Base-by-base conservation (phyloP, 140 eudicot genomes). In the Cichorium intybus region DNA sequence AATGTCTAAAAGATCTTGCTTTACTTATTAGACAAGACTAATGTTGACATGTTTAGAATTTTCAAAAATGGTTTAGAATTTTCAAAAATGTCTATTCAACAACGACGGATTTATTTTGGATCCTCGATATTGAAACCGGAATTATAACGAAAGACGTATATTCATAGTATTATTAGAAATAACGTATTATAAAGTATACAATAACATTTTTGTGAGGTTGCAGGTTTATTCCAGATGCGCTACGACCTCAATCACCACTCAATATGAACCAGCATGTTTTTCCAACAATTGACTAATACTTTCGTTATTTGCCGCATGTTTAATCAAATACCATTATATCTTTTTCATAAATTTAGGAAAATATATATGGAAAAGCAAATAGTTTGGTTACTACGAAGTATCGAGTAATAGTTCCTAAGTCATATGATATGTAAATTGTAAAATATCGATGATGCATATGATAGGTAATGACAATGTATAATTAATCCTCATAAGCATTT, bases 211-310 rank as follows among this genome's bases (percentile, higher is more conserved):
- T 29, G 21, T 8, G 22, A 15, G 17, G 10, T 55, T 72, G 67
- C 78, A 73, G 78, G 61, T 64, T 64, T 16, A 64, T 64, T 73
- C 72, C 67, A 31, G 67, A 64, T 45, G 73, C 61, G 9, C 72
- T n/a, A n/a, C n/a, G 31, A 21, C 26, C 60, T 61, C 55, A 35
- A 11, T 61, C 76, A 35, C 43, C 70, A 29, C 60, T 64, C 41
- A 31, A 64, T 46, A 29, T 64, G 72, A 73, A 64, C 53, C 61
- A 64, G 11, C 61, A 56, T 63, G 61, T 7, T 73, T 64, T 45
- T 46, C 62, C 26, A n/a, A 18, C 17, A 48, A 17, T 33, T 70
- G 24, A 28, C 20, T 33, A 2, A 22, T 18, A 21, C 1, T 46
- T 27, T 63, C 43, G 46, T 24, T 43, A 68, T 37, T 33, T 52